phyloP scores from a whole-genome alignment of 2,329 filamentous ascomycete genomes.

The Colletotrichum somersetense region DNA sequence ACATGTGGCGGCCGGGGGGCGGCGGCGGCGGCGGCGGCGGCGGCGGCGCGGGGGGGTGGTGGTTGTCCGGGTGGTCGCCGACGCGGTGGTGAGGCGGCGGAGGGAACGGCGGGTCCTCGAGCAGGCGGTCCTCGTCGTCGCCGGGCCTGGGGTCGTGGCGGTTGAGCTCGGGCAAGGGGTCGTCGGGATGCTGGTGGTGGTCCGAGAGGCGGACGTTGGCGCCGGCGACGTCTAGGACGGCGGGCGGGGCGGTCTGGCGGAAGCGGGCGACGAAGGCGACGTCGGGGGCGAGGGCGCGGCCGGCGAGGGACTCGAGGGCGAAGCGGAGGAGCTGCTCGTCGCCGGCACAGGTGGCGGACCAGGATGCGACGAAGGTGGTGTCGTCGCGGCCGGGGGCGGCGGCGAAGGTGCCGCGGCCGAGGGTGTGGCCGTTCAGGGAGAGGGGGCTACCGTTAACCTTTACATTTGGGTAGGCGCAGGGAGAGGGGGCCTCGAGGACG shows the following conservation, averaged over 20 bases:
- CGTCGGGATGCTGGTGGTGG: conserved; percentile 23
- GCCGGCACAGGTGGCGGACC: conserved; percentile 61
- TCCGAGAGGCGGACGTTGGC: conserved; percentile 43
- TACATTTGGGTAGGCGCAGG: conserved; percentile 62
- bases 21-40: neutral
- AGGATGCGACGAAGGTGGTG: conserved; percentile 57
- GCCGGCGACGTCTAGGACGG: conserved; percentile 58
- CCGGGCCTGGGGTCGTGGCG: conserved; percentile 37
- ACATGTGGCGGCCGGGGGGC: conserved; percentile 39
- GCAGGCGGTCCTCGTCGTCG: conserved; percentile 36
- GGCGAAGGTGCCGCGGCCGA: conserved; percentile 57
- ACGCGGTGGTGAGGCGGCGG: conserved; percentile 43
- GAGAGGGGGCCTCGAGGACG: conserved; percentile 58
- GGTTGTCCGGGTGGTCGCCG: conserved; percentile 23
- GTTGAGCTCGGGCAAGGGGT: conserved; percentile 32
- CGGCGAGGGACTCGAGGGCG: conserved; percentile 58
- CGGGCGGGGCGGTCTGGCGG: conserved; percentile 58
- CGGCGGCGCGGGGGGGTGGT: no score
- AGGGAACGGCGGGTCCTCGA: conserved; percentile 37
- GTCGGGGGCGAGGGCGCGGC: conserved; percentile 51
- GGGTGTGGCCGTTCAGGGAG: conserved; percentile 53
- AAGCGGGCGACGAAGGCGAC: conserved; percentile 59
- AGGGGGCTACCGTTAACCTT: conserved; percentile 61
- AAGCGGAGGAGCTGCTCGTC: conserved; percentile 61
- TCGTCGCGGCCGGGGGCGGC: conserved; percentile 51